A percentile compares a stretch with the other conserved stretches of the same genome.
Evolutionary conservation across 169 alveolate genomes (phyloP).

Genomic region (Eimeria falciformis): DNA sequence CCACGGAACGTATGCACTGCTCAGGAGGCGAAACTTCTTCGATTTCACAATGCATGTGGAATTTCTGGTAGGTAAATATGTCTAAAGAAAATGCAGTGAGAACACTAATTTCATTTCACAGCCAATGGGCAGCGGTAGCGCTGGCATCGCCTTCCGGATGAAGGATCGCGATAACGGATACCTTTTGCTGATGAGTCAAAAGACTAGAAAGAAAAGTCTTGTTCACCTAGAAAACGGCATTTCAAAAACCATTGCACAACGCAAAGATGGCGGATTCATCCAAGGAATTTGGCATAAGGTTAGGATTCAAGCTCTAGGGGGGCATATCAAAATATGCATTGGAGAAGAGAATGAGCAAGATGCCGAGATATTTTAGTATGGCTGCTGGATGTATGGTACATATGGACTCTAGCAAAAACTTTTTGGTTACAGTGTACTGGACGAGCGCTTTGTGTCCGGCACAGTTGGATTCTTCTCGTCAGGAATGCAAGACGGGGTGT

Average conservation of each 20-base stretch:
- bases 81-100: not conserved
- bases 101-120: conserved; percentile 10
- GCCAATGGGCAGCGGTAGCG: conserved; percentile 87
- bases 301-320: conserved; percentile 79
- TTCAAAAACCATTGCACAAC: conserved; percentile 84
- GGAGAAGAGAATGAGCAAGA: conserved; percentile 77
- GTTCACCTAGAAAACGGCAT: conserved; percentile 89
- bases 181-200: conserved; percentile 87
- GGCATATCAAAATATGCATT: conserved; percentile 81
- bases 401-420: not conserved
- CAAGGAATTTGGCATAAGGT: conserved; percentile 86
- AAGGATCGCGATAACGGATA: conserved; percentile 90
- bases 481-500: conserved; percentile 89
- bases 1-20: conserved; percentile 90
- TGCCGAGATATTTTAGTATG: conserved; percentile 71
- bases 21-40: conserved; percentile 87
- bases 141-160: conserved; percentile 91
- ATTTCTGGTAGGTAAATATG: conserved; percentile 78
- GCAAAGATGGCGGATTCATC: conserved; percentile 85
- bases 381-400: not conserved
- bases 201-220: conserved; percentile 86
- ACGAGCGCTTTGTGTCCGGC: conserved; percentile 90
- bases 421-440: conserved; percentile 84
- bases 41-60: conserved; percentile 86
- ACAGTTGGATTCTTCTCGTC: conserved; percentile 90